These are phyloP conservation scores for Ogataea nitratoaversa DNA, from an alignment of 805 yeast genomes.

Conservation along the genomic window DNA sequence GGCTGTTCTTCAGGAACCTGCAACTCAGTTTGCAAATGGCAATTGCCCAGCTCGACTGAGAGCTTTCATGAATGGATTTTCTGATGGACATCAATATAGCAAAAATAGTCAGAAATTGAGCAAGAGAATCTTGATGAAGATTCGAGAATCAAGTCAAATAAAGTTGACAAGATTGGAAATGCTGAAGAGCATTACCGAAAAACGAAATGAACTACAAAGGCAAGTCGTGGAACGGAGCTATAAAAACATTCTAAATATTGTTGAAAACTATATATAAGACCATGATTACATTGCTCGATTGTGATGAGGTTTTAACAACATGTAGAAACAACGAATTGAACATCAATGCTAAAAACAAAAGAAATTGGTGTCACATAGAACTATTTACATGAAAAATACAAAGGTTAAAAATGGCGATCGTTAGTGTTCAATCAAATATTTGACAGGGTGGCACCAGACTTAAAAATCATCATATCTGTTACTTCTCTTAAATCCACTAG, in stretches of 20 bases:
- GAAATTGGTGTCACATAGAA: too few relatives aligned
- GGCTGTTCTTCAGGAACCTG: constrained; percentile 45
- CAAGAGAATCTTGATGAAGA: constrained; percentile 31
- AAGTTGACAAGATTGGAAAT: background rate
- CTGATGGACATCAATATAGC: constrained; percentile 42
- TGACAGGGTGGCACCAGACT: too few relatives aligned
- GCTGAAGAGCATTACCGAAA: constrained; percentile 16
- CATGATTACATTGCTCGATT: too few relatives aligned
- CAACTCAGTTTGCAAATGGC: constrained; percentile 5
- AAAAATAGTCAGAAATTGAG: constrained; percentile 29
- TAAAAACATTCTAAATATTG: constrained; percentile 5
- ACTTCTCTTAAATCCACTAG: background rate
- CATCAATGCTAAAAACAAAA: too few relatives aligned
- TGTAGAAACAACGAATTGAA: too few relatives aligned
- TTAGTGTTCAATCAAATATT: too few relatives aligned
- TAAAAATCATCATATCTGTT: background rate
- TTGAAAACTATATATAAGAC: constrained; percentile 2
- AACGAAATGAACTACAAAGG: background rate
- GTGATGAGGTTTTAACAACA: background rate
- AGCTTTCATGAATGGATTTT: constrained; percentile 42
- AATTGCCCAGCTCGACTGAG: constrained; percentile 30
- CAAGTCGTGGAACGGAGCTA: constrained; percentile 16
- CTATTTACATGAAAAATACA: too few relatives aligned
- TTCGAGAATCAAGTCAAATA: constrained; percentile 2
- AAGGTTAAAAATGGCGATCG: too few relatives aligned